Evolutionary conservation across 2,329 filamentous ascomycete genomes (phyloP).

Genomic region (Ciborinia camelliae): DNA sequence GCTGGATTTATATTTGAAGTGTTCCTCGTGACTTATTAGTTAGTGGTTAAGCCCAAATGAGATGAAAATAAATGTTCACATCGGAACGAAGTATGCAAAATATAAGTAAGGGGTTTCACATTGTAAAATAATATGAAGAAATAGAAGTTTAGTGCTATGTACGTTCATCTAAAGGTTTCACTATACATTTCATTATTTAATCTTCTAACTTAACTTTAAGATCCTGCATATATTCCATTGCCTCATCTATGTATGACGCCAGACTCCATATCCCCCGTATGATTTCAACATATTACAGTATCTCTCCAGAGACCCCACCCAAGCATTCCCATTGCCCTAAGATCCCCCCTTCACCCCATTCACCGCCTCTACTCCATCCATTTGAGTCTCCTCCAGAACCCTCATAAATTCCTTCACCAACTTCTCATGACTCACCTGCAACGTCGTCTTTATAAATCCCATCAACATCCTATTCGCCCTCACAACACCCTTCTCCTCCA

Average conservation of each 20-base stretch:
- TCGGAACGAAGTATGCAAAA: too few species aligned
- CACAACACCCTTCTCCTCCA: slow-evolving; percentile 78
- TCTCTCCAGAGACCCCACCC: not conserved
- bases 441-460: slow-evolving; percentile 73
- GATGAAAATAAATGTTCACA: too few species aligned
- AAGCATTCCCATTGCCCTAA: not conserved
- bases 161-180: not conserved
- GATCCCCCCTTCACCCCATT: not conserved
- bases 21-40: too few species aligned
- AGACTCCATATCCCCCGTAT: not conserved
- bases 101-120: not conserved
- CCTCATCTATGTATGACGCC: not conserved
- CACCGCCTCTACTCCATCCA: not conserved
- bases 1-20: too few species aligned
- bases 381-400: slow-evolving; percentile 42
- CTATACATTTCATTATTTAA: not conserved
- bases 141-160: not conserved
- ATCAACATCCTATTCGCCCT: slow-evolving; percentile 72
- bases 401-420: slow-evolving; percentile 60
- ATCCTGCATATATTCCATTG: not conserved
- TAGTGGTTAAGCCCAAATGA: too few species aligned
- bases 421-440: slow-evolving; percentile 68
- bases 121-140: not conserved
- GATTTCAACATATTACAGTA: not conserved
- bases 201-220: not conserved